Evolutionary conservation across 2,329 filamentous ascomycete species (phyloP).

Genomic region (Phoma sp.): DNA sequence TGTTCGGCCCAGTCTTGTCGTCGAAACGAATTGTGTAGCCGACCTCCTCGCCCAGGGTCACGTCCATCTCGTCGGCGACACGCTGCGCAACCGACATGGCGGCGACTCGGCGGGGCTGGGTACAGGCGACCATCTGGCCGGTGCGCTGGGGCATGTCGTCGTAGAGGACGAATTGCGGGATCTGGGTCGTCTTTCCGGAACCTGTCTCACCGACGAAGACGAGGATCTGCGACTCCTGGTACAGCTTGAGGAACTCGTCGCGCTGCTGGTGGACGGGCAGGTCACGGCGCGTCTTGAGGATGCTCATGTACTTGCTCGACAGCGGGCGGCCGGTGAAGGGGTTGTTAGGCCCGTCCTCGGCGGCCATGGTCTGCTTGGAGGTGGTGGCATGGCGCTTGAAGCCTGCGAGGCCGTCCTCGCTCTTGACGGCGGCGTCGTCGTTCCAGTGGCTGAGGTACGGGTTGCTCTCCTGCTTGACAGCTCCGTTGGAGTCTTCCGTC

Average conservation of each 20-base stretch:
- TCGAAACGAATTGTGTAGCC: constrained; percentile 98
- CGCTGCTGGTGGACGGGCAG: constrained; percentile 92
- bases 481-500: constrained; percentile 24
- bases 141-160: constrained; percentile 90
- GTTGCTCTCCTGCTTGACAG: constrained; percentile 63
- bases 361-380: constrained; percentile 71
- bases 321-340: constrained; percentile 82
- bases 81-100: constrained; percentile 98
- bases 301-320: constrained; percentile 85
- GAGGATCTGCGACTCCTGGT: constrained; percentile 92
- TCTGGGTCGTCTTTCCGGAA: constrained; percentile 99
- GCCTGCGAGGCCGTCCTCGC: constrained; percentile 56
- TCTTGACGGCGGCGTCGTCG: constrained; percentile 58
- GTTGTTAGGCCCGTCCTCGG: constrained; percentile 82
- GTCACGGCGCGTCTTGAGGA: constrained; percentile 80
- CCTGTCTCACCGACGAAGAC: constrained; percentile 99
- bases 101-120: constrained; percentile 94
- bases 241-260: constrained; percentile 91
- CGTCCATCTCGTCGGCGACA: constrained; percentile 94
- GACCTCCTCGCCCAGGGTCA: constrained; percentile 86
- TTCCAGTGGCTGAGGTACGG: constrained; percentile 93
- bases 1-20: constrained; percentile 84
- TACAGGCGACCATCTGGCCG: constrained; percentile 93
- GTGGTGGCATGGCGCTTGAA: constrained; percentile 84
- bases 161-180: constrained; percentile 96